Evolutionary conservation across 768 basidiomycete species (phyloP).

Genomic region (Podaxis rugospora): DNA sequence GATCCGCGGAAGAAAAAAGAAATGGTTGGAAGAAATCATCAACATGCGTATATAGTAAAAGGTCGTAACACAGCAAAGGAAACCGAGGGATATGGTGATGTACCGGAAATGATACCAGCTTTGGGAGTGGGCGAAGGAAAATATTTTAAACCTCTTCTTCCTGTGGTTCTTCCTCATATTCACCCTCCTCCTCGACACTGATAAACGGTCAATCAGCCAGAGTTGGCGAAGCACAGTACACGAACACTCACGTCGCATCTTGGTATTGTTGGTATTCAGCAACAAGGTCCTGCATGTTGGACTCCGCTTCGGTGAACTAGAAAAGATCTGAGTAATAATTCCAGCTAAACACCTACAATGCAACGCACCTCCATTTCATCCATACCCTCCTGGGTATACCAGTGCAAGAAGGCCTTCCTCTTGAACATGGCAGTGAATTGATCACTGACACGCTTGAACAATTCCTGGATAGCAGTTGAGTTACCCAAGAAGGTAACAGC

Average conservation of each 20-base stretch:
- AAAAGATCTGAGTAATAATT: slow-evolving; percentile 5
- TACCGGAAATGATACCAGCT: slow-evolving; percentile 13
- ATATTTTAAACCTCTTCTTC: slow-evolving; percentile 37
- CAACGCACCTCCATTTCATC: slow-evolving; percentile 84
- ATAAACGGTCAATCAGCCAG: slow-evolving; percentile 7
- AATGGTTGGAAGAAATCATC: slow-evolving; percentile 26
- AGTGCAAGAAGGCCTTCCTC: slow-evolving; percentile 97
- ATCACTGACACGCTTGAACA: slow-evolving; percentile 98
- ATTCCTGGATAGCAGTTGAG: slow-evolving; percentile 94
- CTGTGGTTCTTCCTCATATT: slow-evolving; percentile 78
- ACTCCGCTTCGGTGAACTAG: slow-evolving; percentile 96
- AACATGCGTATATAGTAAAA: slow-evolving; percentile 31
- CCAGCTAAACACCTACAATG: neutral
- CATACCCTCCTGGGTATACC: slow-evolving; percentile 99
- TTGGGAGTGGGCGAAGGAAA: slow-evolving; percentile 23
- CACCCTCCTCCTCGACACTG: slow-evolving; percentile 83
- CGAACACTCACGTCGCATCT: slow-evolving; percentile 75
- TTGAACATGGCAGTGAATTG: slow-evolving; percentile 99
- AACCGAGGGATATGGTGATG: slow-evolving; percentile 13
- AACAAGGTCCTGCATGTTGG: slow-evolving; percentile 98
- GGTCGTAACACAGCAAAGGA: slow-evolving; percentile 20
- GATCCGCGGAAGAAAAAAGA: slow-evolving; percentile 27
- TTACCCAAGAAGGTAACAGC: slow-evolving; percentile 97
- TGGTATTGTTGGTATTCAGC: slow-evolving; percentile 98
- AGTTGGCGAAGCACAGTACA: neutral